Evolutionary conservation across 1,139 yeast species (phyloP).

Genomic region (Taphrina deformans): DNA sequence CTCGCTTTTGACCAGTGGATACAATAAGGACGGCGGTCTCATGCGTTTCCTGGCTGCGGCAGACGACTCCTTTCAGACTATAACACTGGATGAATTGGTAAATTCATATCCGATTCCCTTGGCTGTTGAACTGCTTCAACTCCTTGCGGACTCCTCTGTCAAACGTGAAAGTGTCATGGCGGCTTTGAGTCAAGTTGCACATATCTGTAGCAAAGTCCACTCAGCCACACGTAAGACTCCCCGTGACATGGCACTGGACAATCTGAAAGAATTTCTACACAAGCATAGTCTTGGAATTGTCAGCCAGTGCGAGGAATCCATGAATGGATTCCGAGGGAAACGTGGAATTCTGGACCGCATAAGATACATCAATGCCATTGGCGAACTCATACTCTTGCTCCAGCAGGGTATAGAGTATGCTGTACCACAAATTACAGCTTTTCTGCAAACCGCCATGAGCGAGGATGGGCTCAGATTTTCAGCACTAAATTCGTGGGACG

Average conservation of each 20-base stretch:
- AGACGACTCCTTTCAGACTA: slow-evolving; percentile 51
- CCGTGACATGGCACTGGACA: slow-evolving; percentile 42
- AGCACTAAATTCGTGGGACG: slow-evolving; percentile 69
- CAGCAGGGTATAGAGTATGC: slow-evolving; percentile 68
- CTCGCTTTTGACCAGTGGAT: slow-evolving; percentile 50
- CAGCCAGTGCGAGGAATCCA: slow-evolving; percentile 73
- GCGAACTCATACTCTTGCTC: slow-evolving; percentile 63
- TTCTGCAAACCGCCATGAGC: slow-evolving; percentile 78
- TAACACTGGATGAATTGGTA: slow-evolving; percentile 51
- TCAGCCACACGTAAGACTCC: slow-evolving; percentile 23
- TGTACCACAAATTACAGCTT: slow-evolving; percentile 83
- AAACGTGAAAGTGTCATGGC: slow-evolving; percentile 20
- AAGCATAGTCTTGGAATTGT: slow-evolving; percentile 73
- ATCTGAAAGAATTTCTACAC: slow-evolving; percentile 47
- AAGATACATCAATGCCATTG: slow-evolving; percentile 71
- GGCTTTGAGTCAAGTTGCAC: slow-evolving; percentile 32
- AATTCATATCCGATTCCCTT: slow-evolving; percentile 44
- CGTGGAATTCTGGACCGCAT: slow-evolving; percentile 72
- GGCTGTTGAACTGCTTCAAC: slow-evolving; percentile 45
- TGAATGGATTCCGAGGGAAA: slow-evolving; percentile 69
- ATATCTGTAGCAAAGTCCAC: slow-evolving; percentile 13
- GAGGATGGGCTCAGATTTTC: slow-evolving; percentile 60
- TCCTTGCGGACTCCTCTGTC: slow-evolving; percentile 37
- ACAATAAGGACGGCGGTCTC: slow-evolving; percentile 53
- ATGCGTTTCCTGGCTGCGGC: slow-evolving; percentile 55